Evolutionary conservation across 257 asterid genomes (phyloP), one percentile per base, ranked within the genome.

Genomic region (Marsdenia floribunda): DNA sequence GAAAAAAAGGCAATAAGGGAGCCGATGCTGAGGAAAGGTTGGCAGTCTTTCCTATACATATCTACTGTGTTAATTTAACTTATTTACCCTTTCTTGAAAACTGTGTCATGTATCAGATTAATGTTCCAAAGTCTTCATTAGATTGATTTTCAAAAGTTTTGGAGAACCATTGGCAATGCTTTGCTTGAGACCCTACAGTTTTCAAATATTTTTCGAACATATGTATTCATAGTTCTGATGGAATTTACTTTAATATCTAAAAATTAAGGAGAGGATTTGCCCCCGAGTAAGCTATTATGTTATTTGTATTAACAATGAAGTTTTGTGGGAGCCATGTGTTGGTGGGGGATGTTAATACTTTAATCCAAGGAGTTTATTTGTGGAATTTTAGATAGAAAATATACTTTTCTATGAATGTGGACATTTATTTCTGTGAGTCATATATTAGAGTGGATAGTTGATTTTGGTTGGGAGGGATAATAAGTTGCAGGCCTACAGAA

Each of bases 1-100:
- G 80, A n/a, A 92, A 88, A 84, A 90, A 94, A 69, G 97, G 97
- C 72, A 88, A 85, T 81, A 94, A 94, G 82, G 83, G 99, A 65
- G 13, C 90, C 76, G 92, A 80, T 77, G 60, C 82, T 65, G 97
- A 92, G 76, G 96, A 94, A 85, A 94, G 99, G 99, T 94, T 75
- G 63, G 83, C 66, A 52, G 68, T 58, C 61, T 66, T 44, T 55
- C 53, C 73, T 53, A 44, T 24, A 14, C 11, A n/a, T 35, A 33
- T 35, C 37, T 40, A 22, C 49, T 6, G 49, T 33, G 61, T 40
- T 14, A 18, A 49, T 14, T 52, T 1, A 18, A 72, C 24, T 10
- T 58, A 9, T 58, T 11, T 26, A 3, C 21, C 29, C 29, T 66
- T 66, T 38, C 29, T 66, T 7, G 52, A 0, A 12, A 38, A 16